Conservation (phyloP, 2,329 filamentous ascomycete species). For the Dactylellina cionopaga region DNA sequence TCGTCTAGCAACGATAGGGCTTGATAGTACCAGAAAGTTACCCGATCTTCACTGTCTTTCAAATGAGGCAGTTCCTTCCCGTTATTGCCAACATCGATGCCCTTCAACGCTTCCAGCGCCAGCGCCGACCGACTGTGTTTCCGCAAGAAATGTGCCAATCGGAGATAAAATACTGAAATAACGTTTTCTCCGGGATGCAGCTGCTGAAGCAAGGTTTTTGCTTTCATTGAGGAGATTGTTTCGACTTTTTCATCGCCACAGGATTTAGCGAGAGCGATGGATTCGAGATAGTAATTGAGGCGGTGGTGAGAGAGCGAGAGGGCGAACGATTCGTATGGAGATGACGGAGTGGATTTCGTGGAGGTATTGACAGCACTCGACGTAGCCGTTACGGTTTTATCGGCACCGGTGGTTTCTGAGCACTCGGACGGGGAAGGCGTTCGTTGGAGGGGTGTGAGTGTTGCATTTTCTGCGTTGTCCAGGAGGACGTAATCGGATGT, state of each 20-base stretch:
- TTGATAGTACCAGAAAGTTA: conserved; percentile 23
- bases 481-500: conserved; percentile 36
- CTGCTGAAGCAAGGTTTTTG: conserved; percentile 4
- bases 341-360: not conserved
- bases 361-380: not conserved
- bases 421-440: conserved; percentile 20
- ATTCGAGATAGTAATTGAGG: conserved; percentile 26
- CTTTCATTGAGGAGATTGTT: not conserved
- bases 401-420: not conserved
- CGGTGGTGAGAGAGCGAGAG: conserved; percentile 3
- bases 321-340: conserved; percentile 21
- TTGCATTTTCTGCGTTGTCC: conserved; percentile 47
- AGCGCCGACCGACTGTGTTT: not conserved
- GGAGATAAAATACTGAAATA: not conserved
- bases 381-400: not conserved
- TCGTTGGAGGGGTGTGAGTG: conserved; percentile 12
- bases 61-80: conserved; percentile 6
- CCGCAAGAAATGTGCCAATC: conserved; percentile 1
- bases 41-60: conserved; percentile 1
- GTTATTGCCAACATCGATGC: not conserved
- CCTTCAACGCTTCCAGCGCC: not conserved
- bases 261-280: conserved; percentile 11
- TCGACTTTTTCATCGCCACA: not conserved
- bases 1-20: conserved; percentile 15
- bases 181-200: conserved; percentile 17